Evolutionary conservation across 305 asterid species (phyloP).

Genomic region (Fraxinus paxiana): DNA sequence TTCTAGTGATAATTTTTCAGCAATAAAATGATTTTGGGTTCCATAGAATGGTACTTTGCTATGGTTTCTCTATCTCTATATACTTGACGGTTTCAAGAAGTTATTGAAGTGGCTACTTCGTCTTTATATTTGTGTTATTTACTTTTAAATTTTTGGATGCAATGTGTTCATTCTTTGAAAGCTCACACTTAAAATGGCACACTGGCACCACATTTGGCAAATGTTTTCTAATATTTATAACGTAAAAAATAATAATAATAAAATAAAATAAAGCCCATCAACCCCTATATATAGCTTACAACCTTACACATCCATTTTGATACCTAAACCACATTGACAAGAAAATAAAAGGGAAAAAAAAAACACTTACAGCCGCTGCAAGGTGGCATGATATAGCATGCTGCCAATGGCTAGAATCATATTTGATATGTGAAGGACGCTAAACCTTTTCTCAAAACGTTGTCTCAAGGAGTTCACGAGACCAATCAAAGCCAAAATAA

Average conservation of each 20-base stretch:
- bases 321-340: constrained; percentile 7
- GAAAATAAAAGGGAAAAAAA: neutral
- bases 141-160: neutral
- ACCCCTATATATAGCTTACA: neutral
- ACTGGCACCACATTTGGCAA: neutral
- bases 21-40: neutral
- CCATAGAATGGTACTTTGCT: neutral
- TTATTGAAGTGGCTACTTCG: neutral
- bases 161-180: neutral
- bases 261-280: neutral
- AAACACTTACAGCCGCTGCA: constrained; percentile 62
- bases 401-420: constrained; percentile 83
- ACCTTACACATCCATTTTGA: neutral
- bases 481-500: constrained; percentile 71
- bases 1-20: neutral
- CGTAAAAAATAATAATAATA: neutral
- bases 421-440: constrained; percentile 81
- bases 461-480: constrained; percentile 71
- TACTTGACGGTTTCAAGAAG: neutral
- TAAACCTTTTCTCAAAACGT: constrained; percentile 78
- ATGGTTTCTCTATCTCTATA: neutral
- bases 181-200: neutral
- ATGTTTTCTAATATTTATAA: neutral
- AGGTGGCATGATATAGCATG: constrained; percentile 75
- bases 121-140: neutral